Evolutionary conservation across 208 protist genomes (phyloP), one percentile per base, ranked within the genome.

Genomic region (Leishmania tarentolae): DNA sequence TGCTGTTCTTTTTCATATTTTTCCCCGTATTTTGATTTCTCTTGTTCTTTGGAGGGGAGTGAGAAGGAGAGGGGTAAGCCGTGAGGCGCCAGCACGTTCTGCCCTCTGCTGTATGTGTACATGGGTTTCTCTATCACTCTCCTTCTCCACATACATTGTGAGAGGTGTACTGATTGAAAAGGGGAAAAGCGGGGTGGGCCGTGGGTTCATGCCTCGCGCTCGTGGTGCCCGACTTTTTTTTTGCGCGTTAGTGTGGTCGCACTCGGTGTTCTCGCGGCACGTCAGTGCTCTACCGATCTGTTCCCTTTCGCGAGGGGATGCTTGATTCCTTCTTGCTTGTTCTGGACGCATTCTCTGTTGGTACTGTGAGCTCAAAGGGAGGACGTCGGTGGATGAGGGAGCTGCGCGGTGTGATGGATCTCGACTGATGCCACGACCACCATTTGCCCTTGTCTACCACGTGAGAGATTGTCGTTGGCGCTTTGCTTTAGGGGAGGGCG

Each of bases 321-420:
- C 5, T n/a, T 13, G 66, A 47, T 75, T 44, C 52, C 35, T 81
- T 37, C 81, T 76, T 61, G 65, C 11, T 84, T 84, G 65, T 72
- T 66, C n/a, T 40, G 31, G 35, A 2, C 57, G 13, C 0, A 9
- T 6, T 28, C 28, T 17, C 9, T 28, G 17, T 8, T n/a, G 57
- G 6, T 19, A 31, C 57, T 5, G 72, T 70, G 15, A 6, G 50
- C n/a, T 80, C 77, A 59, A 28, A 42, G 35, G 59, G 46, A 57
- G 17, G 11, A 44, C 3, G 44, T 40, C 13, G 24, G 37, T 28
- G 37, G 46, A 35, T 31, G 37, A 73, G 37, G 6, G 37, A 13
- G 37, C 9, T 35, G 70, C 40, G 44, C 70, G 56, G 28, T 52
- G 70, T 31, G 28, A 35, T 75, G 35, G 17, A 24, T 76, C 72